Evolutionary conservation across 202 grass and related monocot genomes (phyloP).

Genomic region (Hordeum pubiflorum): DNA sequence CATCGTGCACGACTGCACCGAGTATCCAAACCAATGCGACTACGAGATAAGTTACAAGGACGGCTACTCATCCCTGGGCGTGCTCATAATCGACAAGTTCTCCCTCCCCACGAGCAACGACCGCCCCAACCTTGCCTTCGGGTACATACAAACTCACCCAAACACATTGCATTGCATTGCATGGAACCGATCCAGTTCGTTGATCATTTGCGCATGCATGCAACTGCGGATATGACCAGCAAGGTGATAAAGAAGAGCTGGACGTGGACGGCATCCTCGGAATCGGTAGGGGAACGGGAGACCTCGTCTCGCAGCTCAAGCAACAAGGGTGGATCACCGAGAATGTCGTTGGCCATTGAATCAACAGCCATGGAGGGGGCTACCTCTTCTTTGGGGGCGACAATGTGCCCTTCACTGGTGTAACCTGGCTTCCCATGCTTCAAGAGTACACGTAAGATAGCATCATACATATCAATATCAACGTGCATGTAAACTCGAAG

Average conservation of each 20-base stretch:
- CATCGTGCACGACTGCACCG: background rate
- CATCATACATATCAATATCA: background rate
- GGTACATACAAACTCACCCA: background rate
- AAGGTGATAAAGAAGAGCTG: background rate
- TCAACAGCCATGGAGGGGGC: background rate
- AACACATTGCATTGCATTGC: background rate
- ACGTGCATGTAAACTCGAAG: background rate
- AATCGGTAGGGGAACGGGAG: background rate
- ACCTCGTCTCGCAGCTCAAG: background rate
- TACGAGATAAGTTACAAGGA: background rate
- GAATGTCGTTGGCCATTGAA: background rate
- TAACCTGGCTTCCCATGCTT: background rate
- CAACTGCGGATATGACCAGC: background rate
- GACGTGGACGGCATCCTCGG: background rate
- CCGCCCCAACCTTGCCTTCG: background rate
- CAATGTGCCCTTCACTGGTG: background rate
- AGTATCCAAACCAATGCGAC: background rate
- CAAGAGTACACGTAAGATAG: background rate
- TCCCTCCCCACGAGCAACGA: background rate
- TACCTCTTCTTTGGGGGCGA: background rate
- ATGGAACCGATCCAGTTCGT: background rate
- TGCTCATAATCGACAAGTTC: background rate
- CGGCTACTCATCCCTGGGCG: background rate
- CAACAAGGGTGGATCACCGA: background rate
- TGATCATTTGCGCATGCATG: background rate